Evolutionary conservation across 1,284 basidiomycete genomes (phyloP), one percentile per base, ranked within the genome.

Genomic region (Trichosporon faecale): DNA sequence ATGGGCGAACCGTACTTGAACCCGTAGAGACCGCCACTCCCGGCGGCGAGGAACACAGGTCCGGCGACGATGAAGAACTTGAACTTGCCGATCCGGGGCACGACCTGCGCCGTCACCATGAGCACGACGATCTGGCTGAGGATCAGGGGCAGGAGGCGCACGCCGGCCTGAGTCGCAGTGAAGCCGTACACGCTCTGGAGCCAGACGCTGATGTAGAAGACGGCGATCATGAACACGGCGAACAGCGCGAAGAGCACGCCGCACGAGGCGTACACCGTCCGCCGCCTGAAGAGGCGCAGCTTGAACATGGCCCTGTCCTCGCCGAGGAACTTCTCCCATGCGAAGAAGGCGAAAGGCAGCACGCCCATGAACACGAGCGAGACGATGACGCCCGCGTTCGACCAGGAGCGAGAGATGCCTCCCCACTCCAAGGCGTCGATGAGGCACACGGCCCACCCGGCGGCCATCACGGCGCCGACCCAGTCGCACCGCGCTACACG

Each of bases 241-340:
- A 82, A 82, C 33, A 80, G 73, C 68, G 68, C 74, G 55, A 65
- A 64, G 31, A 72, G 46, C 25, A 66, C 12, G 23, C 69, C 2
- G 5, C 49, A 29, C 23, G 66, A 40, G 29, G 65, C 68, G 74
- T 70, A 69, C 61, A 84, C 78, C 25, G 80, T 82, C 12, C 82
- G 73, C 18, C 82, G 73, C 55, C 72, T 76, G 65, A 85, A 70
- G 25, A 85, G 72, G n/a, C 67, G 64, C n/a, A 85, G 75, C 33
- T 82, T 81, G 66, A 85, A 78, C 80, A 85, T 84, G 23, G 79
- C 78, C 21, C 76, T 73, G n/a, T 83, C 77, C 25, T 70, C 66
- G 0, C 80, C 82, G 55, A 83, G 63, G 70, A 74, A 84, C 72
- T 72, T 77, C 68, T 84, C 83, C 72, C 78, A 85, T 0, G 68